Evolutionary conservation across 148 eudicot genomes (phyloP).

Genomic region (Cornus suecica): DNA sequence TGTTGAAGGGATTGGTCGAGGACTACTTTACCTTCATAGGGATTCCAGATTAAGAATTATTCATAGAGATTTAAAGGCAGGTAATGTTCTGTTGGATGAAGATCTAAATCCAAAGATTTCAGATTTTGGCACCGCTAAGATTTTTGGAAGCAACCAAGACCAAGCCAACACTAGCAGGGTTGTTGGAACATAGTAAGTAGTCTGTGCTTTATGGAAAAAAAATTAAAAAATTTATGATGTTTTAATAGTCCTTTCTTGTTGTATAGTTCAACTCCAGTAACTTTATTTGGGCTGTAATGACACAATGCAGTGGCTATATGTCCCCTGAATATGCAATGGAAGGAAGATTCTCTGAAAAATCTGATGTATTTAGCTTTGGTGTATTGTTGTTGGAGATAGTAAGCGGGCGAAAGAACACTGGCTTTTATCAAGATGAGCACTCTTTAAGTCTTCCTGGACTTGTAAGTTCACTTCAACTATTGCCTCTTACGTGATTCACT

Average conservation of each 20-base stretch:
- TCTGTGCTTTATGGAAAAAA: no score
- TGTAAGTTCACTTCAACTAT: background rate
- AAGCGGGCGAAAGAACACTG: conserved; percentile 11
- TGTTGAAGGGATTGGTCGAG: conserved; percentile 26
- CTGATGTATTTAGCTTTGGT: conserved; percentile 26
- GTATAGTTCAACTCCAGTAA: no score
- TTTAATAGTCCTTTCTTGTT: no score
- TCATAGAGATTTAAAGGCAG: no score
- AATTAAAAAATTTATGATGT: no score
- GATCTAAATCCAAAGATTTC: conserved; percentile 24
- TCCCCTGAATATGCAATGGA: conserved; percentile 25
- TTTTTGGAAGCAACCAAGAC: conserved; percentile 18
- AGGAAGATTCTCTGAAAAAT: conserved; percentile 23
- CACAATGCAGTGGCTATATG: conserved; percentile 12
- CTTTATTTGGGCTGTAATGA: no score
- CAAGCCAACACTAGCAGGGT: conserved; percentile 19
- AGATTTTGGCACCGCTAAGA: conserved; percentile 25
- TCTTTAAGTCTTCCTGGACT: conserved; percentile 12
- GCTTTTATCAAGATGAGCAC: background rate
- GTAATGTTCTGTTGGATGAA: no score
- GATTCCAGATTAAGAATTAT: conserved; percentile 30
- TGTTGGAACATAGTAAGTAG: conserved; percentile 25
- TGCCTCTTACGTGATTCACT: no score
- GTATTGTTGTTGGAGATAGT: conserved; percentile 16
- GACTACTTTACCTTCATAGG: conserved; percentile 25